Percentiles rank a stretch among this genome's conserved stretches.
phyloP scores from a whole-genome alignment of 805 yeast genomes.

The Wickerhamiella qilinensis region DNA sequence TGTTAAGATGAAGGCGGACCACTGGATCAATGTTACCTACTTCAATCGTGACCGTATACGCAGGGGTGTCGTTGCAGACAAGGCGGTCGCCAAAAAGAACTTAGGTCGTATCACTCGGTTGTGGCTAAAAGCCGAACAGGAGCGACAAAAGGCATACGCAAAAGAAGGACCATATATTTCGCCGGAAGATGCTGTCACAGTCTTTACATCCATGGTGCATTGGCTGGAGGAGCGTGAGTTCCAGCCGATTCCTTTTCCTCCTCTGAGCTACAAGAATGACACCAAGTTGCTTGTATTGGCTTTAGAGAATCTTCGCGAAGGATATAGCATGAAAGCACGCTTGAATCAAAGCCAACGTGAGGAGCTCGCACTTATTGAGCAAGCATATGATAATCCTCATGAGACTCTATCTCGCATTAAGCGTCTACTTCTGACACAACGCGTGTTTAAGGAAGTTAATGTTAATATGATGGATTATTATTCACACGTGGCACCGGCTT shows the following conservation, averaged over 20 bases:
- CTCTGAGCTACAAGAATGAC: constrained; percentile 79
- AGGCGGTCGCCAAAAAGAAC: constrained; percentile 85
- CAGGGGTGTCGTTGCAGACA: constrained; percentile 84
- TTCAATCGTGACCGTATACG: constrained; percentile 77
- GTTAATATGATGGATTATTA: constrained; percentile 86
- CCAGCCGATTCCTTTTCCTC: constrained; percentile 86
- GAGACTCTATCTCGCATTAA: constrained; percentile 78
- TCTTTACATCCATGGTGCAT: constrained; percentile 73
- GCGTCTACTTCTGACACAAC: constrained; percentile 64
- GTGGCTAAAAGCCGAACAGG: constrained; percentile 88
- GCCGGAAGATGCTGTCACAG: constrained; percentile 75
- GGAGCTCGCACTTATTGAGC: constrained; percentile 83
- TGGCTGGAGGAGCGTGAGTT: constrained; percentile 82
- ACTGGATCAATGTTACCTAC: constrained; percentile 90
- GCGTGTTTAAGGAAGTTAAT: constrained; percentile 80
- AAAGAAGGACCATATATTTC: constrained; percentile 76
- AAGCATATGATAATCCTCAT: constrained; percentile 93
- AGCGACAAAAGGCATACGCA: constrained; percentile 62
- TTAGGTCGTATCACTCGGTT: constrained; percentile 79
- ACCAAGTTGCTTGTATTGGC: constrained; percentile 82
- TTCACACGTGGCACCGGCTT: constrained; percentile 70
- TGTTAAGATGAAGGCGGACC: constrained; percentile 88
- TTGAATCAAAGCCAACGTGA: constrained; percentile 79
- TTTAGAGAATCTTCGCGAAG: constrained; percentile 70
- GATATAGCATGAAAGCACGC: constrained; percentile 57